Percentiles rank a stretch among this genome's conserved stretches.
These are phyloP conservation scores for Phytomonas sp. DNA, from an alignment of 208 protist species.

Conservation along the genomic window DNA sequence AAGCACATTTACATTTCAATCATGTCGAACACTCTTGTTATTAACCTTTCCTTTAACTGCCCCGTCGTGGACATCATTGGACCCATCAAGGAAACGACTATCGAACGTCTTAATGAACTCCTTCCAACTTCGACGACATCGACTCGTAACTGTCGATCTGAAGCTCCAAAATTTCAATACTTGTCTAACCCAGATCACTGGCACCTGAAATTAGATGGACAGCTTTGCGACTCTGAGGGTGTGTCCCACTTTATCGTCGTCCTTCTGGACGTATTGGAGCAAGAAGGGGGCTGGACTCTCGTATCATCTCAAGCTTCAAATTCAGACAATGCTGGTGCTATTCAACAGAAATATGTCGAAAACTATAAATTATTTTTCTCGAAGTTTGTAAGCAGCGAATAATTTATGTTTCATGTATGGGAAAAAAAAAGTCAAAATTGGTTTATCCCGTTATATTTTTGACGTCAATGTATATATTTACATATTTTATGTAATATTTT, in stretches of 20 bases:
- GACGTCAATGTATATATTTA: slow-evolving; percentile 10
- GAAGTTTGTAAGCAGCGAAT: not conserved
- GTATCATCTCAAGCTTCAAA: slow-evolving; percentile 55
- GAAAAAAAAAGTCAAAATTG: slow-evolving; percentile 8
- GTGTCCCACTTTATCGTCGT: slow-evolving; percentile 74
- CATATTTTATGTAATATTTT: slow-evolving; percentile 12
- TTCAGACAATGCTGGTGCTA: slow-evolving; percentile 20
- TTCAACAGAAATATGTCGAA: slow-evolving; percentile 59
- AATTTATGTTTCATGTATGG: not conserved
- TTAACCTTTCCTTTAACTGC: slow-evolving; percentile 82
- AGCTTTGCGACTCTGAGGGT: slow-evolving; percentile 77
- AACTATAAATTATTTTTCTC: slow-evolving; percentile 74
- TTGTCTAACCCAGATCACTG: slow-evolving; percentile 76
- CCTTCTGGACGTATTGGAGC: slow-evolving; percentile 79
- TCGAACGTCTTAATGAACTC: slow-evolving; percentile 77
- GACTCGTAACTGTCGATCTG: slow-evolving; percentile 51
- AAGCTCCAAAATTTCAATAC: slow-evolving; percentile 61
- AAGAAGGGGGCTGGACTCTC: slow-evolving; percentile 81
- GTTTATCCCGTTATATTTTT: slow-evolving; percentile 18
- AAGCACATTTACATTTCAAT: slow-evolving; percentile 11
- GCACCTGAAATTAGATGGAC: slow-evolving; percentile 69
- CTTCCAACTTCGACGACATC: slow-evolving; percentile 73
- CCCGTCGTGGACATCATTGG: slow-evolving; percentile 79
- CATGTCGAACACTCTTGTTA: slow-evolving; percentile 66
- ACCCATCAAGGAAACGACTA: slow-evolving; percentile 78